Base-by-base conservation (phyloP, 495 filamentous ascomycete species). In the Neurospora sp. region DNA sequence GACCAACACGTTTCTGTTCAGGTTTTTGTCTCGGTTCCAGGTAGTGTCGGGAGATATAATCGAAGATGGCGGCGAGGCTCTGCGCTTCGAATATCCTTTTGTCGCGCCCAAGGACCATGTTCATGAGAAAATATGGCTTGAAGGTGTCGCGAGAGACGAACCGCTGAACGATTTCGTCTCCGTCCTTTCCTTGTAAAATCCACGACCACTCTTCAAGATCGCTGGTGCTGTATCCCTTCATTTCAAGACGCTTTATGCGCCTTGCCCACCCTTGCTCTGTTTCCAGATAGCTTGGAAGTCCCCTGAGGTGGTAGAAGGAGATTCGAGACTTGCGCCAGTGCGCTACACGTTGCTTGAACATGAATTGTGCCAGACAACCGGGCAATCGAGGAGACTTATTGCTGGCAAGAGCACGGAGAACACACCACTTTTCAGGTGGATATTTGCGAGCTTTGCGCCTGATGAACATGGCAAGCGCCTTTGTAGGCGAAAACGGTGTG, bases 101-200 rank as follows among this genome's bases (percentile, higher is more conserved):
- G 20, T 83, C 77, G 31, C 73, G 77, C 38, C 79, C 79, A 14
- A 83, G 41, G 11, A 86, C 72, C 27, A 84, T 35, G 4, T 72
- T 69, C n/a, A 83, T 59, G 5, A 86, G 69, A 48, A 85, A 86
- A 5, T 79, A 71, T 16, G 84, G 84, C 46, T 79, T 85, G n/a
- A 74, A 77, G 16, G 42, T 71, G 27, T 78, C 74, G 70, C 79
- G 78, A 8, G 75, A 76, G 69, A 81, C 40, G 39, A 85, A 79
- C 12, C 84, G 79, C 59, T 80, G 71, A 27, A 83, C 71, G 37
- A 78, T 78, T 54, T 54, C 46, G 69, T 85, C 83, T 35, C 78
- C 76, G 39, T 78, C 74, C 27, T 79, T 72, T 0, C 78, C 81
- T 1, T 80, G 80, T 16, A 86, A 44, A 59, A 86, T 82, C 83